Base-by-base conservation (phyloP, 768 basidiomycete species). In the Sarcomyxa edulis region DNA sequence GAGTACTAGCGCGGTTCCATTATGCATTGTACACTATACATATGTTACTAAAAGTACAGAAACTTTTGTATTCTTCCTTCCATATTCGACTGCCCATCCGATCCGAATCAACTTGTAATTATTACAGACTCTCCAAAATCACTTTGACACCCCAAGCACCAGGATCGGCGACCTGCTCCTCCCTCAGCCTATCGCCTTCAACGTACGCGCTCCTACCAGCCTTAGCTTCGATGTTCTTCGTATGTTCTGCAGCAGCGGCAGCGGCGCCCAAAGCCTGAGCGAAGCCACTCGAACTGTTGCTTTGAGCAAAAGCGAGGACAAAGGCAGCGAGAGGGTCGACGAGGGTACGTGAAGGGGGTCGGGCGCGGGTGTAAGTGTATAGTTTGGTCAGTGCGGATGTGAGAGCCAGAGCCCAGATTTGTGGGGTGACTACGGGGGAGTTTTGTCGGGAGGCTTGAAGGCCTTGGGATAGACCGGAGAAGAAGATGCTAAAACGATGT, bases 101-200 rank as follows among this genome's bases (percentile, higher is more conserved):
- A n/a, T n/a, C n/a, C n/a, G n/a, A n/a, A n/a, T n/a, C n/a, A n/a
- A n/a, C n/a, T n/a, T n/a, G n/a, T n/a, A n/a, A n/a, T n/a, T n/a
- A n/a, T n/a, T n/a, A n/a, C n/a, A n/a, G n/a, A n/a, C n/a, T n/a
- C n/a, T n/a, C n/a, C n/a, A n/a, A n/a, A n/a, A n/a, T n/a, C n/a
- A n/a, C n/a, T 52, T 82, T 85, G 39, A 95, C 78, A 31, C 90
- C 91, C 87, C 90, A 91, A 21, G 93, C 93, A 25, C 93, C 93
- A 1, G 92, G 91, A 62, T 97, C 92, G 2, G 90, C 63, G 15
- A 88, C 70, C 26, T 63, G 68, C 56, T 83, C 69, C 39, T 70
- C 61, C 54, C 64, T 76, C 39, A 94, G 64, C 47, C 76, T 64
- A 28, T 75, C 71, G 11, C 78, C 72, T 45, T 83, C 85, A 26